Percentiles rank a stretch among this genome's conserved stretches.
Evolutionary conservation across 1,284 basidiomycete species (phyloP).

Genomic region (Megacollybia platyphylla): DNA sequence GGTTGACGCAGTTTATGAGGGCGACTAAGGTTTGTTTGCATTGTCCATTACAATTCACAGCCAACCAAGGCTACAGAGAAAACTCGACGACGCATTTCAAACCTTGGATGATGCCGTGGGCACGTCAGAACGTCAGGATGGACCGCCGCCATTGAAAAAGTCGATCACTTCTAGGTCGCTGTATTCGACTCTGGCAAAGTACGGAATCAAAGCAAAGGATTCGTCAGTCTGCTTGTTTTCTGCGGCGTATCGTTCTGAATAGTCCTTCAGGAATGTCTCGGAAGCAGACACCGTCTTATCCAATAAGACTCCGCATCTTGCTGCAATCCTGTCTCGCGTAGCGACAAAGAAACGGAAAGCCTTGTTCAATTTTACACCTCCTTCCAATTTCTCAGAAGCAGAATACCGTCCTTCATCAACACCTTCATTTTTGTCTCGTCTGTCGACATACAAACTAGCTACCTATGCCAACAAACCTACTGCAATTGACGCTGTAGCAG

Average conservation of each 20-base stretch:
- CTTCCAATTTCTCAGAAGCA: conserved; percentile 20
- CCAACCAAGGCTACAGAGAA: conserved; percentile 30
- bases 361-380: conserved; percentile 21
- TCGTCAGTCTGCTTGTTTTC: conserved; percentile 21
- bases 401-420: conserved; percentile 71
- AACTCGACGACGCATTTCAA: conserved; percentile 62
- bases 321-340: conserved; percentile 53
- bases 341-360: conserved; percentile 40
- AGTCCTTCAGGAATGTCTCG: conserved; percentile 2
- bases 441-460: conserved; percentile 62
- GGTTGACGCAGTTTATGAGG: too few relatives aligned
- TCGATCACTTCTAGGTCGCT: conserved; percentile 40
- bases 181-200: conserved; percentile 65
- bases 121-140: conserved; percentile 14
- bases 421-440: conserved; percentile 54
- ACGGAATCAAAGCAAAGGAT: conserved; percentile 46
- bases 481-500: conserved; percentile 62
- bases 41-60: background rate
- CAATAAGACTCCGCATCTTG: conserved; percentile 52
- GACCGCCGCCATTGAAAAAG: conserved; percentile 37
- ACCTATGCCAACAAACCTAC: conserved; percentile 69
- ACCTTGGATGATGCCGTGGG: conserved; percentile 47
- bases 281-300: conserved; percentile 15
- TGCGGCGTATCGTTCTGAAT: conserved; percentile 10
- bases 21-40: background rate